A percentile compares a stretch with the other conserved stretches of the same genome.
Evolutionary conservation across 2,329 filamentous ascomycete genomes (phyloP).

Genomic region (Exophiala phaeomuriformis): DNA sequence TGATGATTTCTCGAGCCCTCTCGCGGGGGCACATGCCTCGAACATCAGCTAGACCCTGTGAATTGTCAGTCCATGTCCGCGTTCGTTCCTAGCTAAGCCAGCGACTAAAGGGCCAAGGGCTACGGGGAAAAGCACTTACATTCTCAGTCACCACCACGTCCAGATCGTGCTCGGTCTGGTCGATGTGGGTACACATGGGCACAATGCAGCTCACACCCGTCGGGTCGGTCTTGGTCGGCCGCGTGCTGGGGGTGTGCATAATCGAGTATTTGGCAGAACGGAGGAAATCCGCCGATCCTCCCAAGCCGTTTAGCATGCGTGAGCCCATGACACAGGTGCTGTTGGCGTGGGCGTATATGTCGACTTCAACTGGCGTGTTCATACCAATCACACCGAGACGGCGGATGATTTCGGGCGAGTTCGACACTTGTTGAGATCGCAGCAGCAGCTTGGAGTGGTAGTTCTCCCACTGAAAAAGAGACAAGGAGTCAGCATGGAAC

Average conservation of each 20-base stretch:
- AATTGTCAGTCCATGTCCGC: conserved; percentile 37
- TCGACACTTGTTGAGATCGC: conserved; percentile 79
- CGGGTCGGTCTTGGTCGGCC: conserved; percentile 74
- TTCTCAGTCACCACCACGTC: conserved; percentile 76
- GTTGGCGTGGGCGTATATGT: conserved; percentile 93
- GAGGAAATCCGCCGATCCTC: conserved; percentile 75
- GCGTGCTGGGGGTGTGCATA: conserved; percentile 83
- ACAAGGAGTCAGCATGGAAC: not conserved
- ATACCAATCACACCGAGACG: conserved; percentile 83
- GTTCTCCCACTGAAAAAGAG: conserved; percentile 52
- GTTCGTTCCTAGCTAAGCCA: not conserved
- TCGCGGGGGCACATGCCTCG: conserved; percentile 72
- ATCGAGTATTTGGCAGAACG: conserved; percentile 75
- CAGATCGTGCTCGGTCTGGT: conserved; percentile 88
- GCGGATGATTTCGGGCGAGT: conserved; percentile 84
- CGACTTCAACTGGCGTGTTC: conserved; percentile 91
- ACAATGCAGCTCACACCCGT: conserved; percentile 79
- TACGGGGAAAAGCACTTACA: conserved; percentile 8
- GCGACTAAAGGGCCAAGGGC: not conserved
- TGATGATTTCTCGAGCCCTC: conserved; percentile 75
- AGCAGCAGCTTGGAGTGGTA: conserved; percentile 79
- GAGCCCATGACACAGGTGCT: conserved; percentile 81
- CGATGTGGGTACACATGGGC: conserved; percentile 87
- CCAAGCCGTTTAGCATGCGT: conserved; percentile 79
- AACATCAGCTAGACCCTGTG: conserved; percentile 70